Evolutionary conservation across 2,329 filamentous ascomycete species (phyloP).

Genomic region (Phialemonium atrogriseum): DNA sequence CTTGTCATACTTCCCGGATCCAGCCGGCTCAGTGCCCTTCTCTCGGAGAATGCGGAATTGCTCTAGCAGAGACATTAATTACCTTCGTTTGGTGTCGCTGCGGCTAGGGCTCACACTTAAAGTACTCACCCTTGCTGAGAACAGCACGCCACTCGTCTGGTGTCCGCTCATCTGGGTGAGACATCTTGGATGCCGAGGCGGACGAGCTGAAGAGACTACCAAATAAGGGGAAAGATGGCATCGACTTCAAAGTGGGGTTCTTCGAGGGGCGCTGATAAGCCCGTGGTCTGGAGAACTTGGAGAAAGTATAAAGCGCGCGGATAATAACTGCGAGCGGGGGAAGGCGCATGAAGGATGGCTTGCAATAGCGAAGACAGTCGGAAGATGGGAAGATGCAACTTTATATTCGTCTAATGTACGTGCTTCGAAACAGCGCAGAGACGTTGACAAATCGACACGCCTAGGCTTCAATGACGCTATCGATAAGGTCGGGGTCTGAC

Average conservation of each 20-base stretch:
- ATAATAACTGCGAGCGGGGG: slow-evolving; percentile 38
- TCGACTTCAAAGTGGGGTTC: slow-evolving; percentile 39
- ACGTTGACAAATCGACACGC: too few relatives aligned
- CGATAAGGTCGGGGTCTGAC: too few relatives aligned
- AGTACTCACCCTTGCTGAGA: slow-evolving; percentile 47
- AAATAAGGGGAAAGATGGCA: slow-evolving; percentile 73
- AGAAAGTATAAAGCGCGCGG: slow-evolving; percentile 36
- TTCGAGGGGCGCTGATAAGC: slow-evolving; percentile 14
- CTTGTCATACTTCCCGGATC: slow-evolving; percentile 78
- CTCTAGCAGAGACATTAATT: slow-evolving; percentile 45
- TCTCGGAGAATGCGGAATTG: slow-evolving; percentile 91
- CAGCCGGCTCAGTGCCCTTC: slow-evolving; percentile 82
- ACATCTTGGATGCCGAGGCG: slow-evolving; percentile 49
- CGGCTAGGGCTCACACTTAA: not conserved
- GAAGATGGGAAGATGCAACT: too few relatives aligned
- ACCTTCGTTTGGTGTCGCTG: slow-evolving; percentile 1
- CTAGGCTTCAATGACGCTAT: too few relatives aligned
- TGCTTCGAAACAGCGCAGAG: too few relatives aligned
- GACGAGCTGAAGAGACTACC: slow-evolving; percentile 65
- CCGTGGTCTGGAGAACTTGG: slow-evolving; percentile 31
- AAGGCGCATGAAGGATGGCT: too few relatives aligned
- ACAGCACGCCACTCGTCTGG: slow-evolving; percentile 86
- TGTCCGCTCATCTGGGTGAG: slow-evolving; percentile 72
- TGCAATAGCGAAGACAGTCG: too few relatives aligned
- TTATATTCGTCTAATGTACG: too few relatives aligned